phyloP scores from a whole-genome alignment of 495 filamentous ascomycete species.

The Neurospora sp. region DNA sequence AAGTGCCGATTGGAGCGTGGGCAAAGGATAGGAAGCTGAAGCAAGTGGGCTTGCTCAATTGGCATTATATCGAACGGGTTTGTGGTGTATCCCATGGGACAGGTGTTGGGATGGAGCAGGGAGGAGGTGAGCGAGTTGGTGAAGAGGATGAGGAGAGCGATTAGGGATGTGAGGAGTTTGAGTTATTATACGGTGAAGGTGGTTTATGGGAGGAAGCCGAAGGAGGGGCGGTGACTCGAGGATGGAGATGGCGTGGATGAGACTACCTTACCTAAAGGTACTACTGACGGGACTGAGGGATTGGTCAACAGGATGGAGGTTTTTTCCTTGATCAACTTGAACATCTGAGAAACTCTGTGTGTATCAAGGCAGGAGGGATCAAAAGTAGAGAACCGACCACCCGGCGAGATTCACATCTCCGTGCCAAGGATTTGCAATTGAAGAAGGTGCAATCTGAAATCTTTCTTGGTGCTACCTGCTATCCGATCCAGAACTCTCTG shows the following conservation, averaged over 20 bases:
- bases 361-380: neutral
- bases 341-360: neutral
- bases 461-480: neutral
- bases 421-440: neutral
- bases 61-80: slow-evolving; percentile 5
- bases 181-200: neutral
- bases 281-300: neutral
- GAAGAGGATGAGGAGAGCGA: neutral
- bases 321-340: neutral
- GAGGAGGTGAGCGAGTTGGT: slow-evolving; percentile 2
- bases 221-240: neutral
- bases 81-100: neutral
- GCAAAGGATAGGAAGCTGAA: slow-evolving; percentile 8
- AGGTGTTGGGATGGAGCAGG: slow-evolving; percentile 2
- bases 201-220: slow-evolving; percentile 14
- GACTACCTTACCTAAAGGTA: neutral
- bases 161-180: neutral
- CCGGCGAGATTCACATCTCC: neutral
- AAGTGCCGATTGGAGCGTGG: slow-evolving; percentile 10
- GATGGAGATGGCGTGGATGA: neutral
- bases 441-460: neutral
- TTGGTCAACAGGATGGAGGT: neutral
- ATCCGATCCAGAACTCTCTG: neutral
- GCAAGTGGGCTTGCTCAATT: neutral
- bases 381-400: neutral